Percentiles rank a stretch among this genome's conserved stretches.
Evolutionary conservation across 2,329 filamentous ascomycete genomes (phyloP).

Genomic region (Colletotrichum cordylinicola): DNA sequence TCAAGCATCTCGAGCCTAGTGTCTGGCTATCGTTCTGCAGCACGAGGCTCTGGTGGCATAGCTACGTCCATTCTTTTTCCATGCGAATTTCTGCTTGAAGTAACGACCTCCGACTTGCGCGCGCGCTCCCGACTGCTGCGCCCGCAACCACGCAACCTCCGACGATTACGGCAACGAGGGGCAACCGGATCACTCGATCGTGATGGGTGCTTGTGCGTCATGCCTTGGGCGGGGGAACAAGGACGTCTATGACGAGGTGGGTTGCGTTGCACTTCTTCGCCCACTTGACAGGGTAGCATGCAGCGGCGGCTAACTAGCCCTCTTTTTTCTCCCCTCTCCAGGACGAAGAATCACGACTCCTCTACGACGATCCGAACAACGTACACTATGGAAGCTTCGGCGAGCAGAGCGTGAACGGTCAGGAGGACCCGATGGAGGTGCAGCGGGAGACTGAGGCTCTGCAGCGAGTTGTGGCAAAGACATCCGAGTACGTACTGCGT

Average conservation of each 20-base stretch:
- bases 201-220: slow-evolving; percentile 67
- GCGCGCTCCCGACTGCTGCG: background rate
- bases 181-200: background rate
- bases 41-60: background rate
- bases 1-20: background rate
- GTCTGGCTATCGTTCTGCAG: background rate
- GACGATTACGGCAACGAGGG: background rate
- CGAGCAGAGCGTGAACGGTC: slow-evolving; percentile 57
- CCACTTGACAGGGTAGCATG: background rate
- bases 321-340: slow-evolving; percentile 28
- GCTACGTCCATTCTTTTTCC: slow-evolving; percentile 13
- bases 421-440: slow-evolving; percentile 66
- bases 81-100: background rate
- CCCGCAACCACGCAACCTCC: background rate
- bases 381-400: slow-evolving; percentile 69
- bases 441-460: slow-evolving; percentile 70
- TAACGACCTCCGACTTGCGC: background rate
- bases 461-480: slow-evolving; percentile 67
- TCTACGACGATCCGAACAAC: slow-evolving; percentile 66
- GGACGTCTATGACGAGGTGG: slow-evolving; percentile 62
- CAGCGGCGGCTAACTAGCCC: background rate
- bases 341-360: slow-evolving; percentile 63
- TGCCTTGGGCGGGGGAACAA: slow-evolving; percentile 60
- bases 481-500: slow-evolving; percentile 61
- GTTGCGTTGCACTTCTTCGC: slow-evolving; percentile 20